Base-by-base conservation (phyloP, 257 asterid species). In the Ocimum tenuiflorum region DNA sequence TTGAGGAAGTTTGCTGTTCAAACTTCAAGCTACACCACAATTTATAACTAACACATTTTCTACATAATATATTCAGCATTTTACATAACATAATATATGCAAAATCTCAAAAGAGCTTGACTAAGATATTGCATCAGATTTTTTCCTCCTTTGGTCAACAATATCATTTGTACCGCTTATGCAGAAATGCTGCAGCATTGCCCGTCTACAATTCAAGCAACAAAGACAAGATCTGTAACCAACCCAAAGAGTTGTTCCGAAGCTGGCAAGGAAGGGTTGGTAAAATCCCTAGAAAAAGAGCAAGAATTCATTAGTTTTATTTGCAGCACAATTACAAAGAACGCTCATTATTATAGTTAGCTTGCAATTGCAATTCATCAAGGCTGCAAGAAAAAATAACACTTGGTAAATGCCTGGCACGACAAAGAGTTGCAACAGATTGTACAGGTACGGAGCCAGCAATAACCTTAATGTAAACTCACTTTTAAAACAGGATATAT, bases 401-500 rank as follows among this genome's bases (percentile, higher is more conserved):
- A 72, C 36, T 66, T 17, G 50, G 54, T 75, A 54, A 52, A 56
- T 47, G 60, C 31, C 75, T 14, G 39, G 35, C 47, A 39, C 22
- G 68, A 24, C 41, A n/a, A n/a, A n/a, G n/a, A n/a, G n/a, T n/a
- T n/a, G n/a, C n/a, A n/a, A n/a, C 50, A 75, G 45, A 69, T 1
- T 36, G n/a, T 11, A 22, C 35, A 27, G 31, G 35, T 57, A 38
- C 49, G 65, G 76, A 67, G 65, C n/a, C n/a, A n/a, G n/a, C 60
- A 55, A 58, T 46, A 17, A 33, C 20, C 17, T 57, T 41, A 55
- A 42, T 70, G 52, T 55, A n/a, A n/a, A 75, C 88, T 67, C 81
- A 92, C 99, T 90, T 94, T 31, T 97, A 94, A 79, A 83, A 94
- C 86, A 90, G 99, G 77, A 94, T n/a, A n/a, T n/a, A n/a, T 90